Conservation (phyloP, 495 filamentous ascomycete genomes). For the Podospora anserina region DNA sequence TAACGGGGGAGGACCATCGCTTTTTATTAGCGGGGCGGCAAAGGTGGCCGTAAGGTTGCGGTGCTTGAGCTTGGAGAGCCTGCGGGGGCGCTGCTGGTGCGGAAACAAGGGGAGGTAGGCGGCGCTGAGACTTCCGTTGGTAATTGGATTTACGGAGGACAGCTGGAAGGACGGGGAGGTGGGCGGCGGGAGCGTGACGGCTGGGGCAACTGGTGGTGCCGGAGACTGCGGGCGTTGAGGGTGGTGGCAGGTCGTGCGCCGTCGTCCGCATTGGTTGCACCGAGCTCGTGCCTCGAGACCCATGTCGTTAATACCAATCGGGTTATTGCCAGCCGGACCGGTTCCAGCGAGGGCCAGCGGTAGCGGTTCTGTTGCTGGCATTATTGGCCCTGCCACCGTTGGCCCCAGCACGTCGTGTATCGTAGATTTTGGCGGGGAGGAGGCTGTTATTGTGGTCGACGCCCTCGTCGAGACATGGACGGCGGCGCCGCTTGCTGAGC, state of each 20-base stretch:
- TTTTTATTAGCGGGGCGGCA: constrained; percentile 21
- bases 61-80: constrained; percentile 37
- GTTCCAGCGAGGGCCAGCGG: constrained; percentile 4
- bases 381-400: neutral
- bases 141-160: constrained; percentile 20
- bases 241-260: constrained; percentile 32
- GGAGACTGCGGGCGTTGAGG: constrained; percentile 13
- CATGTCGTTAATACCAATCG: constrained; percentile 23
- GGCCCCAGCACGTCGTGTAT: neutral
- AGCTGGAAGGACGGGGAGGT: constrained; percentile 10
- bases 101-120: constrained; percentile 18
- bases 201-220: constrained; percentile 5
- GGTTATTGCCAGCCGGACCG: constrained; percentile 5
- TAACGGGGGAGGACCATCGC: constrained; percentile 8
- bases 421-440: neutral
- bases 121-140: constrained; percentile 34
- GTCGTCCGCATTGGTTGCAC: constrained; percentile 36
- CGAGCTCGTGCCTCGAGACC: constrained; percentile 27
- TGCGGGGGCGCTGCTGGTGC: constrained; percentile 32
- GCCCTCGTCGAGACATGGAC: constrained; percentile 27
- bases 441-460: constrained; percentile 13
- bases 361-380: constrained; percentile 3
- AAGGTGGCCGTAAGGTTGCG: constrained; percentile 29
- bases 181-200: constrained; percentile 14
- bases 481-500: constrained; percentile 26